Conservation (phyloP, 768 basidiomycete species). For the Royoungia palumana region DNA sequence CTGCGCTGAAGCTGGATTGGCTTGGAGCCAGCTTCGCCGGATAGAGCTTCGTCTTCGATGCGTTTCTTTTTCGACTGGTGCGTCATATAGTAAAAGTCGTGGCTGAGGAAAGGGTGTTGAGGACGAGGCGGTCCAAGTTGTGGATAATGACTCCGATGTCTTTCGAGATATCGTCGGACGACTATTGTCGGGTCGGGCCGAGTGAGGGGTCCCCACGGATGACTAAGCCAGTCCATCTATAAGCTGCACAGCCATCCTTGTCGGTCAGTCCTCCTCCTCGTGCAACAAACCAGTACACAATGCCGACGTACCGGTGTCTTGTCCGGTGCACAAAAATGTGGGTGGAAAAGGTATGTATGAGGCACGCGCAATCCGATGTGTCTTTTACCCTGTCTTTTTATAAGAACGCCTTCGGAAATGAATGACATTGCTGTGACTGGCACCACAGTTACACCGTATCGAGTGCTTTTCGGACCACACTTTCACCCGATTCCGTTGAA, state of each 20-base stretch:
- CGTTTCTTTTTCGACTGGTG: slow-evolving; percentile 78
- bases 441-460: slow-evolving; percentile 15
- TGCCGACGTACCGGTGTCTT: slow-evolving; percentile 17
- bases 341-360: slow-evolving; percentile 24
- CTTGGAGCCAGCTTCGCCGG: slow-evolving; percentile 58
- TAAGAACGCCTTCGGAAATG: slow-evolving; percentile 33
- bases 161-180: slow-evolving; percentile 34
- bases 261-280: slow-evolving; percentile 19
- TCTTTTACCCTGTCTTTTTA: slow-evolving; percentile 26
- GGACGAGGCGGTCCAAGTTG: slow-evolving; percentile 15
- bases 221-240: slow-evolving; percentile 34
- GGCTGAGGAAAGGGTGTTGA: slow-evolving; percentile 31
- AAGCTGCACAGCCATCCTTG: slow-evolving; percentile 21
- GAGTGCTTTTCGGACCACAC: slow-evolving; percentile 27
- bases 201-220: slow-evolving; percentile 25
- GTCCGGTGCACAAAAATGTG: slow-evolving; percentile 4
- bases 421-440: slow-evolving; percentile 32
- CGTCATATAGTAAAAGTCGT: slow-evolving; percentile 47
- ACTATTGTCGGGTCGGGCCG: slow-evolving; percentile 36
- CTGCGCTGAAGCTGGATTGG: slow-evolving; percentile 75
- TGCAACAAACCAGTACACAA: slow-evolving; percentile 15
- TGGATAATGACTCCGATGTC: slow-evolving; percentile 21
- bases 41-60: slow-evolving; percentile 49
- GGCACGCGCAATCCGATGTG: slow-evolving; percentile 8
- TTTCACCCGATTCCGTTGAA: slow-evolving; percentile 32